These are phyloP conservation scores for Rhododendron williamsianum DNA, from an alignment of 148 eudicot genomes.

Conservation along the genomic window DNA sequence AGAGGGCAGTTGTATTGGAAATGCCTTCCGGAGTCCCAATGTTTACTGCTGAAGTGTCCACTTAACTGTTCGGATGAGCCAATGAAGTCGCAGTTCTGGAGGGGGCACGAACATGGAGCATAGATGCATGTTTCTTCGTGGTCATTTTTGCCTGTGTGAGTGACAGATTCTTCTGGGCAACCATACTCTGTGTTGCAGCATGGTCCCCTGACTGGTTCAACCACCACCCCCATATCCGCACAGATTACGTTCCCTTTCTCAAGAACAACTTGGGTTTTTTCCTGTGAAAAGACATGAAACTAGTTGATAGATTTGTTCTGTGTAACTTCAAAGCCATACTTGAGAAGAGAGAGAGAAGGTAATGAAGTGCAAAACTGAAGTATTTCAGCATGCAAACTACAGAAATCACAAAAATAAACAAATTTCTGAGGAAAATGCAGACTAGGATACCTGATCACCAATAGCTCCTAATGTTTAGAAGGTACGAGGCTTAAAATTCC, in stretches of 20 bases:
- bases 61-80: slow-evolving; percentile 30
- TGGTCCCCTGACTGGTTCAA: slow-evolving; percentile 29
- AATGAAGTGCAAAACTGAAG: not conserved
- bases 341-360: not conserved
- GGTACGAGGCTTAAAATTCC: not conserved
- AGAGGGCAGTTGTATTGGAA: slow-evolving; percentile 32
- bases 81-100: slow-evolving; percentile 26
- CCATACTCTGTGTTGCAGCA: slow-evolving; percentile 31
- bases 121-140: slow-evolving; percentile 35
- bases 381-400: not conserved
- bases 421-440: slow-evolving; percentile 6
- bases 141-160: slow-evolving; percentile 20
- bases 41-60: slow-evolving; percentile 37
- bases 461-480: not conserved
- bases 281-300: slow-evolving; percentile 17
- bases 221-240: slow-evolving; percentile 23
- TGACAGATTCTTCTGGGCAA: slow-evolving; percentile 27
- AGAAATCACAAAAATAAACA: not conserved
- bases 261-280: slow-evolving; percentile 6
- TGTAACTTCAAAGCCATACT: not conserved
- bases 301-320: not conserved
- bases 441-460: not conserved
- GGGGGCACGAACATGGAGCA: slow-evolving; percentile 51
- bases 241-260: slow-evolving; percentile 21
- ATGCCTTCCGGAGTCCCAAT: slow-evolving; percentile 30